Evolutionary conservation across 495 filamentous ascomycete genomes (phyloP), one percentile per base, ranked within the genome.

Genomic region (Xylaria acuta): DNA sequence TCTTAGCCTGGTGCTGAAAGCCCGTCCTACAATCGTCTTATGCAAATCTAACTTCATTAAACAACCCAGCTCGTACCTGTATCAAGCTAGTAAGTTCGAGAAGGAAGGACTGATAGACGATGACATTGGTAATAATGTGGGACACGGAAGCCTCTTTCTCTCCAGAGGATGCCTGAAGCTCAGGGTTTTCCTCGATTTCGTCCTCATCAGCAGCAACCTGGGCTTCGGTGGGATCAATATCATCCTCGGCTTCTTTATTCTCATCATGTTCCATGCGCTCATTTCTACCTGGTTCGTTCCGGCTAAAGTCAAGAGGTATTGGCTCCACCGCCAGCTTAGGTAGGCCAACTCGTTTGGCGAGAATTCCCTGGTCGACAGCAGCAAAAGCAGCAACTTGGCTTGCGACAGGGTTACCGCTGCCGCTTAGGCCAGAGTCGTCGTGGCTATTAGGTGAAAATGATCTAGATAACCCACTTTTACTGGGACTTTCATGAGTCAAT

Each of bases 71-170:
- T 65, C 96, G 85, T 14, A 94, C 91, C 76, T 98, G 94, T 65
- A 97, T 87, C 76, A 97, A 81, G 11, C 95, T 95, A 3, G 94
- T 91, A 45, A 98, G 79, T 82, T 99, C 96, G 54, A 98, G 83
- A 7, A 97, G 81, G 79, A 99, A 99, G 73, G 97, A 93, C 79
- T 93, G 91, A 73, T 92, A 82, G 65, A 93, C 84, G 58, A 92
- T 87, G 27, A 89, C 86, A 75, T 93, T 93, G 7, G 96, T 98
- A 66, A 99, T 83, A 2, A 98, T 87, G 79, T 98, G 94, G 64
- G 92, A 93, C 6, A 99, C 86, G 20, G 90, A 95, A 16, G 91
- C 89, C 32, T 86, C 83, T 74, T 84, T 84, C 56, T 79, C 81
- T 69, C 79, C 77, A 8, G 63, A 63, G 51, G 78, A 70, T 34